phyloP scores from a whole-genome alignment of 2,329 filamentous ascomycete species.

The Niveomyces coronatus region DNA sequence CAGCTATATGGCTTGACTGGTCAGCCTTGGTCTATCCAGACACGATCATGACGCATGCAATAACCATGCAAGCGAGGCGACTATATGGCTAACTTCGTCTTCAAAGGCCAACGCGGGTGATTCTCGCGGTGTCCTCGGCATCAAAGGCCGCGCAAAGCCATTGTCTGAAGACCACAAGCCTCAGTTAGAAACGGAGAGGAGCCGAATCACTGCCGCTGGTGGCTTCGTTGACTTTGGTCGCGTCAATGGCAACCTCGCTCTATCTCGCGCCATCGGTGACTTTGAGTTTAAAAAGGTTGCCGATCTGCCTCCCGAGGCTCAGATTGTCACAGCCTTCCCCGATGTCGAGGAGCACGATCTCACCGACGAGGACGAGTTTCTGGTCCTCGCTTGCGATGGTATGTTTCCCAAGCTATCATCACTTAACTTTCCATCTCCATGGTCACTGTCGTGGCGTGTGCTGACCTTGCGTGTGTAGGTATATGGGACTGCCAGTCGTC shows the following conservation, averaged over 20 bases:
- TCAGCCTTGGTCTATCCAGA: too few relatives aligned
- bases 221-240: constrained; percentile 98
- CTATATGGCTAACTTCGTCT: constrained; percentile 9
- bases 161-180: constrained; percentile 99
- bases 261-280: constrained; percentile 95
- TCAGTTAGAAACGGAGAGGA: constrained; percentile 96
- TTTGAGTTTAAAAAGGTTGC: constrained; percentile 99
- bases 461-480: constrained; percentile 45
- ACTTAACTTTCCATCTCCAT: neutral
- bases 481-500: constrained; percentile 99
- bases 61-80: neutral
- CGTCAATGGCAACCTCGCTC: constrained; percentile 93
- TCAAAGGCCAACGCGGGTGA: constrained; percentile 89
- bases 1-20: too few relatives aligned
- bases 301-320: constrained; percentile 91
- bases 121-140: constrained; percentile 86
- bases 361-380: constrained; percentile 87
- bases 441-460: neutral
- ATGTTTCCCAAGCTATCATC: constrained; percentile 23
- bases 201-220: constrained; percentile 87
- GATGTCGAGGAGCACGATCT: constrained; percentile 90
- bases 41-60: too few relatives aligned
- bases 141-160: constrained; percentile 95
- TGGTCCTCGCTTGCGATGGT: constrained; percentile 91
- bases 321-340: constrained; percentile 95